Percentiles rank a stretch among this genome's conserved stretches.
phyloP scores from a whole-genome alignment of 2,329 filamentous ascomycete species.

The Fusarium secorum region DNA sequence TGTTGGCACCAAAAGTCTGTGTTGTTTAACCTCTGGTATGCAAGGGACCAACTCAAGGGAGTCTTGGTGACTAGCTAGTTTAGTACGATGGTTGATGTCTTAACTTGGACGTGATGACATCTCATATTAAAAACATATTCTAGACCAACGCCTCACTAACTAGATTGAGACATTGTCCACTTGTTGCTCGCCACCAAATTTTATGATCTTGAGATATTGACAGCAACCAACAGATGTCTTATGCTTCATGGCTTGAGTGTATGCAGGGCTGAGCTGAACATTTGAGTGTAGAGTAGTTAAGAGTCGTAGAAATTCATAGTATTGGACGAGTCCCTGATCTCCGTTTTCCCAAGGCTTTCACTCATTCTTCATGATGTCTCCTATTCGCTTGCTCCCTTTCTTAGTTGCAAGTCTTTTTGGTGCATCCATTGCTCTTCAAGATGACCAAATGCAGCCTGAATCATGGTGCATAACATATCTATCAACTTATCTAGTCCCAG shows the following conservation, averaged over 20 bases:
- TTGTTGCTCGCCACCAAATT: neutral
- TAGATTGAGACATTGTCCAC: neutral
- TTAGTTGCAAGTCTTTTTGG: neutral
- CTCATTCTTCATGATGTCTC: neutral
- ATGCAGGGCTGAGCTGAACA: neutral
- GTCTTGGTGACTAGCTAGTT: neutral
- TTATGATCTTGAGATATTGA: too few relatives aligned
- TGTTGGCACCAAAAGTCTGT: neutral
- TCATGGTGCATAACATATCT: slow-evolving; percentile 3
- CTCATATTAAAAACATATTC: neutral
- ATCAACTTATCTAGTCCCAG: neutral
- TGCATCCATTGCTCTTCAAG: neutral
- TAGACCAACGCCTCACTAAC: neutral
- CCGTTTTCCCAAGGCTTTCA: too few relatives aligned
- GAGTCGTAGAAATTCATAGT: neutral
- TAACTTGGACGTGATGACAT: neutral
- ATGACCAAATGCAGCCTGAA: neutral
- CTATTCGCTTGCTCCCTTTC: neutral
- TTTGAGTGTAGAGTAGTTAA: neutral
- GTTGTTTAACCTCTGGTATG: neutral
- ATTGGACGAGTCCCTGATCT: neutral
- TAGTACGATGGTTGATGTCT: neutral
- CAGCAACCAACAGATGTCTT: neutral
- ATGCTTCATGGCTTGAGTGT: neutral
- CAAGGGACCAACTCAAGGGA: neutral